Evolutionary conservation across 148 eudicot species (phyloP), one percentile per base, ranked within the genome.

Genomic region (Vaccinium vitisidaea): DNA sequence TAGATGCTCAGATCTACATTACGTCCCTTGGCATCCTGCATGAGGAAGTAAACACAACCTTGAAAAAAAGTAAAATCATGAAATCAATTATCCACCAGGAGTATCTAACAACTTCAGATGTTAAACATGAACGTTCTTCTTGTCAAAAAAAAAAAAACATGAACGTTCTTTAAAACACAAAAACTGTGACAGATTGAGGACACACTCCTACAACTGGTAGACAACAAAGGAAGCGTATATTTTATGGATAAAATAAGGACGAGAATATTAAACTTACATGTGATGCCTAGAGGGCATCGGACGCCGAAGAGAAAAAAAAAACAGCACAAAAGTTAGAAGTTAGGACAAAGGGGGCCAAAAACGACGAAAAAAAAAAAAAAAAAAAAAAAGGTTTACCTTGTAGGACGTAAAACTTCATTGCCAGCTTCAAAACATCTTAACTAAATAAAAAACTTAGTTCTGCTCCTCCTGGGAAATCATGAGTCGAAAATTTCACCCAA

Each of bases 11-110:
- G 90, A 88, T 81, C 90, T 25, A 94, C 93, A 89, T 91, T 92
- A 79, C 90, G 89, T 71, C 95, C 98, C 80, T 86, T 82, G 18
- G 92, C 93, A 87, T 94, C 93, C 98, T 94, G 88, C 83, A 80
- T 25, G 73, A 25, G 16, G 78, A 32, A 56, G 58, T 54, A 43
- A n/a, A 18, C 58, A 77, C 15, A 80, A 53, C 30, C 58, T 15
- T 50, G 8, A 52, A 52, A 52, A 30, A 52, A 11, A 50, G 6
- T 30, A 18, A 18, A 32, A 18, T 7, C 6, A 6, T 43, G 49
- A 56, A 30, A 9, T 19, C 73, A 50, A 21, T 1, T 81, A 7
- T 56, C 32, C 43, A 2, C 23, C 18, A 43, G 75, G 53, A 63
- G 49, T 43, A n/a, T 61, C 69, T 10, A 80, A 39, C 71, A 59